phyloP scores from a whole-genome alignment of 1,284 basidiomycete species.

The Xerocomus minutiporus region DNA sequence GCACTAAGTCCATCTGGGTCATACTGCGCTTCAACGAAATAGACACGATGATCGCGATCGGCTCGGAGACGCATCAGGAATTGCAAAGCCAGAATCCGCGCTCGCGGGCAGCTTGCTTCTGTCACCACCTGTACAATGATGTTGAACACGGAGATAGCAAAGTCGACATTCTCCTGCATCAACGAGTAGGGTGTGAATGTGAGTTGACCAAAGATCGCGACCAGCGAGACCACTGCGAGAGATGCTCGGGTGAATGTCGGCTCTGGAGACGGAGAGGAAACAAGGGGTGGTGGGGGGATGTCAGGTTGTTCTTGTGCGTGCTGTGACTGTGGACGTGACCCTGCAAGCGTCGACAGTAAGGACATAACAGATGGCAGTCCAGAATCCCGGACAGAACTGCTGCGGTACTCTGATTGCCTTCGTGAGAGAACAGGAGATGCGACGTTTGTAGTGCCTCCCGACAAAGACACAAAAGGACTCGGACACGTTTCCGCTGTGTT shows the following conservation, averaged over 20 bases:
- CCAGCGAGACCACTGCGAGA: conserved; percentile 59
- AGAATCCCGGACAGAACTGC: conserved; percentile 32
- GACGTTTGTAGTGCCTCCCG: conserved; percentile 33
- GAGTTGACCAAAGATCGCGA: conserved; percentile 65
- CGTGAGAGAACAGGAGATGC: conserved; percentile 53
- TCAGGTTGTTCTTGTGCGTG: conserved; percentile 34
- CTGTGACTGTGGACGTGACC: conserved; percentile 55
- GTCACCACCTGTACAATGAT: conserved; percentile 44
- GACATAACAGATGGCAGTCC: conserved; percentile 60
- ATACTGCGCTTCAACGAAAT: conserved; percentile 51
- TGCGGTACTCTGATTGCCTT: conserved; percentile 50
- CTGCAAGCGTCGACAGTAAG: conserved; percentile 55
- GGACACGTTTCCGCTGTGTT: conserved; percentile 37
- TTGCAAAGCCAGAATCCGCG: conserved; percentile 75
- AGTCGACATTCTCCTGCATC: conserved; percentile 39
- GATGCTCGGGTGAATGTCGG: conserved; percentile 43
- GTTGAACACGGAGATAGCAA: conserved; percentile 51
- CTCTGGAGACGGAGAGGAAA: conserved; percentile 25
- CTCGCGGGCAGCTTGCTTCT: conserved; percentile 51
- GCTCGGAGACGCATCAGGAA: conserved; percentile 88
- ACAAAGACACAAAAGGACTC: conserved; percentile 27
- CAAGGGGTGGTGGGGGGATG: conserved; percentile 28
- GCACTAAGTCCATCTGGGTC: conserved; percentile 53
- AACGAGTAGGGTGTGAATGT: conserved; percentile 61
- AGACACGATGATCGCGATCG: conserved; percentile 87